A percentile compares a stretch with the other conserved stretches of the same genome.
These are phyloP conservation scores for Breynia disticha DNA, from an alignment of 441 rosid genomes.

Conservation along the genomic window DNA sequence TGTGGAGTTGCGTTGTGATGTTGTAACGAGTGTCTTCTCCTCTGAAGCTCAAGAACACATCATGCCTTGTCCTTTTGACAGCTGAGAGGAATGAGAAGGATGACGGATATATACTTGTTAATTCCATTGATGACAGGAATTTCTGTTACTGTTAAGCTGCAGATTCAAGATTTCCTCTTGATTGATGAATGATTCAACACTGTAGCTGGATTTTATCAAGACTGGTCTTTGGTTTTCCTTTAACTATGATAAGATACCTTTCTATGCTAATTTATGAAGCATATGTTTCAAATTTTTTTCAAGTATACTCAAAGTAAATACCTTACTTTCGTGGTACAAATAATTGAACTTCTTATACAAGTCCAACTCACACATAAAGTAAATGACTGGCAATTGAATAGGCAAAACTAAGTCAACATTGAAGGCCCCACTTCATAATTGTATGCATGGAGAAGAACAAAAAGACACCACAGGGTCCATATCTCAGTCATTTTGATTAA, in stretches of 20 bases:
- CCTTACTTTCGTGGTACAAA: no score
- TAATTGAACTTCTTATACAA: no score
- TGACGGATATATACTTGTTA: background rate
- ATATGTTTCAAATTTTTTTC: no score
- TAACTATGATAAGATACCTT: no score
- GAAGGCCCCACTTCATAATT: no score
- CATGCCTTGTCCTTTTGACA: background rate
- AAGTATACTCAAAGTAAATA: no score
- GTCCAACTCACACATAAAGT: no score
- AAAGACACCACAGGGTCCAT: no score
- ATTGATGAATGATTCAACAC: background rate
- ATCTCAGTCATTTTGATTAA: background rate
- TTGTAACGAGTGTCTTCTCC: background rate
- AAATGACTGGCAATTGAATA: background rate
- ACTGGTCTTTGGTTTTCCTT: no score
- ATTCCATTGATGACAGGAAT: background rate
- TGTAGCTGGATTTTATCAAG: no score
- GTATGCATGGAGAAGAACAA: background rate
- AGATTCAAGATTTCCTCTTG: background rate
- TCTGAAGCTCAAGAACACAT: constrained; percentile 6
- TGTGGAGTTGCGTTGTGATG: background rate
- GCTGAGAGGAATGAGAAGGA: constrained; percentile 2
- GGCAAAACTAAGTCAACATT: no score
- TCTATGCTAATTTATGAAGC: no score
- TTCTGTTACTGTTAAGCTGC: background rate